Base-by-base conservation (phyloP, 148 eudicot species). In the Spergularia marina region DNA sequence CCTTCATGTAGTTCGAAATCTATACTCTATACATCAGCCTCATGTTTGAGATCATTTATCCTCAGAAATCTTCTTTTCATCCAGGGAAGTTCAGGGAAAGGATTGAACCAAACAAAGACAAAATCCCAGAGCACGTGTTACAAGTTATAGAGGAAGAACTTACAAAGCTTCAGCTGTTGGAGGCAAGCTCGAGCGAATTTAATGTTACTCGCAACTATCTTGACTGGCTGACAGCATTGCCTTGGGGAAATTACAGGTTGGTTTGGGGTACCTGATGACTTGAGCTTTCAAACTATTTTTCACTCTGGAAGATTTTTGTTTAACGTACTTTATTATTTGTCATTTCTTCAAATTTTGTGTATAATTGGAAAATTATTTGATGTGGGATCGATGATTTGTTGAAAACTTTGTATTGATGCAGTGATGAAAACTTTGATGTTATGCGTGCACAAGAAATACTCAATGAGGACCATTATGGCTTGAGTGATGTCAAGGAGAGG, bases 101-200 rank as follows among this genome's bases (percentile, higher is more conserved):
- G 81, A 85, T 95, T 71, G 94, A 92, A 74, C 91, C 91, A 75
- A 89, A 83, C 73, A 95, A 88, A 81, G 97, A 95, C 47, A 95
- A 88, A 82, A 84, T 87, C 70, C 99, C 99, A 40, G 83, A 94
- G 81, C 96, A 95, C 86, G 99, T 95, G 64, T 76, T 92, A 80
- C 99, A 92, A 89, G 99, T 95, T 62, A 95, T 95, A 75, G 94
- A 95, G 85, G 99, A 95, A 82, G 99, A 95, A 82, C 88, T 95
- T 64, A 88, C 97, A 62, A 95, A 95, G 68, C 92, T 95, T 69
- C 99, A 95, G 81, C 76, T 95, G 49, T 74, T 95, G 77, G 99
- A 95, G 87, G 99, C 99, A 74, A 95, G 96, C 87, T 95, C 97
- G 76, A 95, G 99, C 80, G 99, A 95, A 84, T 95, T 95, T 64